Conservation (phyloP, 2,329 filamentous ascomycete genomes). For the Paracorniculantispora psalliotae region DNA sequence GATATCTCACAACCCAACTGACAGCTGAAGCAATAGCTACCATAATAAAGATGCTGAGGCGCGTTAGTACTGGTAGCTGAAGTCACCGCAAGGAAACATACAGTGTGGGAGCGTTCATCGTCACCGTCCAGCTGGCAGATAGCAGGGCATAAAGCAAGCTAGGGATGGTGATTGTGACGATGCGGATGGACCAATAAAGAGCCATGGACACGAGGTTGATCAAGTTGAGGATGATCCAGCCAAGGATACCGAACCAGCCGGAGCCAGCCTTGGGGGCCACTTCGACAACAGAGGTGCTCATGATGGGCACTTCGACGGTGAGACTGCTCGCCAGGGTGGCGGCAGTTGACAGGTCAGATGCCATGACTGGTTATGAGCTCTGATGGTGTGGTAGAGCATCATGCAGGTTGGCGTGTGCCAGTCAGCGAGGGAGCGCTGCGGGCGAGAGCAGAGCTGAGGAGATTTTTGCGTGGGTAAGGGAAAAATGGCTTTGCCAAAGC, state of each 20-base stretch:
- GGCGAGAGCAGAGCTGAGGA: neutral
- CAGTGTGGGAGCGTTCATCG: constrained; percentile 97
- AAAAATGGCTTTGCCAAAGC: constrained; percentile 4
- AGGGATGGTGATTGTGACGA: constrained; percentile 83
- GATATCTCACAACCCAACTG: constrained; percentile 92
- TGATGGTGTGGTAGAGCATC: constrained; percentile 31
- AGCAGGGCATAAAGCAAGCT: constrained; percentile 85
- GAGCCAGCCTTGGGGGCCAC: constrained; percentile 35
- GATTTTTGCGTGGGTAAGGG: constrained; percentile 14
- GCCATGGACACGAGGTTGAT: constrained; percentile 54
- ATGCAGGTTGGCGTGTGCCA: constrained; percentile 23
- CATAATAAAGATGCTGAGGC: constrained; percentile 65
- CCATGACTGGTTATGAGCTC: constrained; percentile 33
- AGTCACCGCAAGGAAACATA: constrained; percentile 38
- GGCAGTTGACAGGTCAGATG: constrained; percentile 36
- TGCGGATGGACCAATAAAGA: constrained; percentile 75
- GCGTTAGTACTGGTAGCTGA: constrained; percentile 14
- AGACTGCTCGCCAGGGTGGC: constrained; percentile 29
- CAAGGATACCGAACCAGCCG: constrained; percentile 55
- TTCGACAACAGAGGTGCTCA: constrained; percentile 32
- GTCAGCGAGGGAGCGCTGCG: neutral
- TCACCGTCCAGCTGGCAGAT: constrained; percentile 90
- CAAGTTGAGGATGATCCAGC: constrained; percentile 48
- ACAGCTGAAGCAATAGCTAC: constrained; percentile 73
- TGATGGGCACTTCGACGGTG: constrained; percentile 29